Conservation (phyloP, 2,329 filamentous ascomycete genomes). For the Coleophoma crateriformis region DNA sequence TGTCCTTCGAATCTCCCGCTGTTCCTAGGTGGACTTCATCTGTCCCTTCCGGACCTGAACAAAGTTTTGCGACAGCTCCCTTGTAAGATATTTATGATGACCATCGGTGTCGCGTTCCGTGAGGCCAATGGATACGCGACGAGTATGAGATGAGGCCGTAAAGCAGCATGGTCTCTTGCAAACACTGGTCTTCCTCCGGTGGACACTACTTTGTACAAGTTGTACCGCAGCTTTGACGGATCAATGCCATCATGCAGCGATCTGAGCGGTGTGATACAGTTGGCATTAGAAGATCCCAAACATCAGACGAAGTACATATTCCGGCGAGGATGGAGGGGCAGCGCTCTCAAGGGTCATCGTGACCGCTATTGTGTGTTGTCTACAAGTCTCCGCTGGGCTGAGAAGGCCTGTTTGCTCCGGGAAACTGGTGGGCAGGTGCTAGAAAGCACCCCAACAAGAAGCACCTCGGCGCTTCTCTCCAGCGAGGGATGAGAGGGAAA, state of each 20-base stretch:
- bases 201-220: neutral
- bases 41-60: neutral
- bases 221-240: neutral
- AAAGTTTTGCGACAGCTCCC: constrained; percentile 1
- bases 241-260: constrained; percentile 5
- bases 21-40: neutral
- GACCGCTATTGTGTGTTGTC: constrained; percentile 18
- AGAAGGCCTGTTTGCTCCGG: neutral
- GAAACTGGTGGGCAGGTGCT: neutral
- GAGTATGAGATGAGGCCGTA: constrained; percentile 9
- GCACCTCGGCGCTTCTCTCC: neutral
- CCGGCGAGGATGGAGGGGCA: neutral
- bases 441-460: no score
- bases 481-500: neutral
- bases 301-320: neutral
- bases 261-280: constrained; percentile 13
- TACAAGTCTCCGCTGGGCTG: neutral
- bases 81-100: constrained; percentile 5
- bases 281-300: neutral
- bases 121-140: constrained; percentile 14
- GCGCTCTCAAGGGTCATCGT: constrained; percentile 1
- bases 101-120: constrained; percentile 8
- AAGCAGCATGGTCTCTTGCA: constrained; percentile 8
- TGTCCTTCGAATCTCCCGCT: neutral
- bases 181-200: neutral